These are phyloP conservation scores for Cladosporium austrohemisphaericum DNA, from an alignment of 2,329 filamentous ascomycete species.

Conservation along the genomic window DNA sequence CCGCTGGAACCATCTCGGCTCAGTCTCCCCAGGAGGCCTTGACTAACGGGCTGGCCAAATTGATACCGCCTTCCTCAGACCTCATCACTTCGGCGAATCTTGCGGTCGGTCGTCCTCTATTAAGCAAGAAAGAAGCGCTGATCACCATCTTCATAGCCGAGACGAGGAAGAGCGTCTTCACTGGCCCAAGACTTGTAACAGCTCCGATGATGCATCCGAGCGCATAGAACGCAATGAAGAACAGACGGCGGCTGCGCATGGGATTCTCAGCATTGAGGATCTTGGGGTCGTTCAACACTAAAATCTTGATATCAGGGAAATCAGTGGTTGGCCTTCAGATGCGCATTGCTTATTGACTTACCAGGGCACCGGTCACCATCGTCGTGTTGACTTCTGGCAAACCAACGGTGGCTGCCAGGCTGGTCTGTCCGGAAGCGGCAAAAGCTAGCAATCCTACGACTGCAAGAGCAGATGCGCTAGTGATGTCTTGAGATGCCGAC, in stretches of 20 bases:
- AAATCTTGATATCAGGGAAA: neutral
- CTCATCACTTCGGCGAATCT: neutral
- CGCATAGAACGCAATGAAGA: slow-evolving; percentile 18
- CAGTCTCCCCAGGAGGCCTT: slow-evolving; percentile 20
- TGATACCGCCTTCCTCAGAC: neutral
- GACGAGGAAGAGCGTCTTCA: slow-evolving; percentile 18
- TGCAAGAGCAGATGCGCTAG: slow-evolving; percentile 4
- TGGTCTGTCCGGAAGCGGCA: slow-evolving; percentile 20
- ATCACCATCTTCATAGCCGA: slow-evolving; percentile 19
- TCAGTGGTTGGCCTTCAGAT: no score
- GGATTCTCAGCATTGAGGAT: slow-evolving; percentile 17
- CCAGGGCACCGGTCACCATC: slow-evolving; percentile 24
- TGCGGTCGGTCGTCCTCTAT: slow-evolving; percentile 12
- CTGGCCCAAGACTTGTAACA: slow-evolving; percentile 1
- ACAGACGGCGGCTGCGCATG: slow-evolving; percentile 1
- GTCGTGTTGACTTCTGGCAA: slow-evolving; percentile 25
- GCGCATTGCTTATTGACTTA: neutral
- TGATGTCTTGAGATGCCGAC: neutral
- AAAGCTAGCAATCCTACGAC: slow-evolving; percentile 19
- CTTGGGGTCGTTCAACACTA: slow-evolving; percentile 17
- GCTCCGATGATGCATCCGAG: slow-evolving; percentile 21
- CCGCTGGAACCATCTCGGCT: neutral
- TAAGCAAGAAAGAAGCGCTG: slow-evolving; percentile 23
- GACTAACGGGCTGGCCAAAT: slow-evolving; percentile 14
- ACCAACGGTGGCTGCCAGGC: slow-evolving; percentile 19